Conservation (phyloP, 1,284 basidiomycete species). For the Cryptococcus sp. region DNA sequence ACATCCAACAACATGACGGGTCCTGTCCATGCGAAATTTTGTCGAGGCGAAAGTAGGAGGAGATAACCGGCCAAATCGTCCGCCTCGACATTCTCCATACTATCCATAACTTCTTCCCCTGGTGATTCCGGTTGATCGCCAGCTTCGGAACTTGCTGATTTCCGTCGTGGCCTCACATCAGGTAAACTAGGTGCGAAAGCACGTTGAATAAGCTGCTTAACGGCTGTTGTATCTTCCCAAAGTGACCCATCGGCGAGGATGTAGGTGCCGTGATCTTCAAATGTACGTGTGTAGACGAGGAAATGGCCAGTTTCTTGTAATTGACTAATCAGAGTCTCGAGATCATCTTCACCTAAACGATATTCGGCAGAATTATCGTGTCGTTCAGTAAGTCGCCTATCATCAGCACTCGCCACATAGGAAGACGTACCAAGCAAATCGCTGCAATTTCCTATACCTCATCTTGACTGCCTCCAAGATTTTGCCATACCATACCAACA, state of each 20-base stretch:
- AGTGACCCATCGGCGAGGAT: constrained; percentile 82
- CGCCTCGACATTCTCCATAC: constrained; percentile 45
- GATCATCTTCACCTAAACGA: constrained; percentile 69
- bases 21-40: constrained; percentile 91
- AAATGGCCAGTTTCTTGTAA: constrained; percentile 87
- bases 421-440: constrained; percentile 73
- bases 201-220: constrained; percentile 75
- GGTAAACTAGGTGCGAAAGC: constrained; percentile 59
- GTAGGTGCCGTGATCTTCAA: constrained; percentile 91
- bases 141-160: constrained; percentile 3
- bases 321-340: constrained; percentile 74
- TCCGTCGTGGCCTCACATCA: constrained; percentile 11
- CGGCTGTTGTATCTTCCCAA: constrained; percentile 72
- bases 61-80: constrained; percentile 60
- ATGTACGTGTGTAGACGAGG: constrained; percentile 84
- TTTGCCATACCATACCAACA: constrained; percentile 84
- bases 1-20: constrained; percentile 65
- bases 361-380: constrained; percentile 98
- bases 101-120: constrained; percentile 51
- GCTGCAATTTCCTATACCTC: constrained; percentile 88
- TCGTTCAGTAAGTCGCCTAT: constrained; percentile 70
- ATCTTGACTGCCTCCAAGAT: constrained; percentile 90
- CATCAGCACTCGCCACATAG: neutral
- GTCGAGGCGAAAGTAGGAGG: constrained; percentile 78
- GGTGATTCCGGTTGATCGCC: constrained; percentile 19